A percentile compares a stretch with the other conserved stretches of the same genome.
Evolutionary conservation across 2,329 filamentous ascomycete genomes (phyloP).

Genomic region (Leptodontidium sp.): DNA sequence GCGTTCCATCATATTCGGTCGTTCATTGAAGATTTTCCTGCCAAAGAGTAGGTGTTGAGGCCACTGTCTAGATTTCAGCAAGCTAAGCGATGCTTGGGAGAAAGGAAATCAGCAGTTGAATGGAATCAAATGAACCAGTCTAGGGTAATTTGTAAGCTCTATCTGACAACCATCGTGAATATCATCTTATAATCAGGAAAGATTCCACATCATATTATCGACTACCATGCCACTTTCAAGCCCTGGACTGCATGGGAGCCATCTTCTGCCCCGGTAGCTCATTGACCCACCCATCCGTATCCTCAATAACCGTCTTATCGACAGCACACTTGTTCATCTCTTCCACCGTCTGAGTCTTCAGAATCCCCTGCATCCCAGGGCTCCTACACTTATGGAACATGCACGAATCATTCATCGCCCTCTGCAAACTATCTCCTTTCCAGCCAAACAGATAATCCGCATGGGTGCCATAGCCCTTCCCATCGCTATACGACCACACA

Average conservation of each 20-base stretch:
- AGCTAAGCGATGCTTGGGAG: too few relatives aligned
- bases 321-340: constrained; percentile 17
- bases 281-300: constrained; percentile 15
- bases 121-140: too few relatives aligned
- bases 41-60: too few relatives aligned
- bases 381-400: constrained; percentile 18
- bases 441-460: constrained; percentile 19
- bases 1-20: too few relatives aligned
- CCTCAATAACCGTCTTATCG: constrained; percentile 7
- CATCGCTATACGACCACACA: constrained; percentile 28
- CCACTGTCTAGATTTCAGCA: too few relatives aligned
- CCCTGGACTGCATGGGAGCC: not conserved
- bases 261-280: constrained; percentile 6
- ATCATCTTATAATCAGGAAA: not conserved
- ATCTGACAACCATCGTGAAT: not conserved
- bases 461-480: constrained; percentile 15
- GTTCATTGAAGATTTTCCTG: too few relatives aligned
- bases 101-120: too few relatives aligned
- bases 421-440: constrained; percentile 19
- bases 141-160: too few relatives aligned
- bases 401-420: constrained; percentile 17
- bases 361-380: not conserved
- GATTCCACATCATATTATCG: too few relatives aligned
- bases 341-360: constrained; percentile 13
- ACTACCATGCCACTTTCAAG: not conserved